These are phyloP conservation scores for Phycomyces blakesleeanus DNA, from an alignment of 192 early-diverging fungal species.

Conservation along the genomic window DNA sequence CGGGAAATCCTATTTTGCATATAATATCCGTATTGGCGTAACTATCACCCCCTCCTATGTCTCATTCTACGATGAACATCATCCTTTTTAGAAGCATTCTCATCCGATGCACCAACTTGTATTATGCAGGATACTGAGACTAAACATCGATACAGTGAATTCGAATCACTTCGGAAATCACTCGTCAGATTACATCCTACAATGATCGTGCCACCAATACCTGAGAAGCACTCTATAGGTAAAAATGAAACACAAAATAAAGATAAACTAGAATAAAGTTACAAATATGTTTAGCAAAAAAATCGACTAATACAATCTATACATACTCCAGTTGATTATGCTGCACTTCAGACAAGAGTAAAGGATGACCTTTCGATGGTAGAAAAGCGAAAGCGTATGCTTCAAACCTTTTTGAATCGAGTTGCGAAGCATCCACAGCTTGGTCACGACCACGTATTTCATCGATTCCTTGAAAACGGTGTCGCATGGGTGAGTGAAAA, in stretches of 20 bases:
- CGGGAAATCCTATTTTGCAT: constrained; percentile 49
- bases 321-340: constrained; percentile 51
- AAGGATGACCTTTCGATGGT: constrained; percentile 89
- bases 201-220: constrained; percentile 90
- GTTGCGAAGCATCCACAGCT: constrained; percentile 85
- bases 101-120: neutral
- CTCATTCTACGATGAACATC: neutral
- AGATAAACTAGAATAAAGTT: no score
- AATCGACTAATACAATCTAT: neutral
- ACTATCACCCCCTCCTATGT: neutral
- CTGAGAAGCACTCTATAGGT: constrained; percentile 93
- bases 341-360: constrained; percentile 77
- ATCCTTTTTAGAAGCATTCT: neutral
- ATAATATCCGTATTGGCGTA: constrained; percentile 52
- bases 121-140: constrained; percentile 57
- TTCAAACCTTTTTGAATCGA: constrained; percentile 92
- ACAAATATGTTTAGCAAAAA: neutral
- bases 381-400: constrained; percentile 85
- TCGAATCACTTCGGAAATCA: constrained; percentile 82
- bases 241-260: constrained; percentile 20
- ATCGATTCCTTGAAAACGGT: constrained; percentile 83
- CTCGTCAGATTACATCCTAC: constrained; percentile 81
- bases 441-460: constrained; percentile 84
- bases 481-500: constrained; percentile 58
- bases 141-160: constrained; percentile 92